Conservation (phyloP, 2,329 filamentous ascomycete genomes). For the Magnaporthiopsis rhizophila region DNA sequence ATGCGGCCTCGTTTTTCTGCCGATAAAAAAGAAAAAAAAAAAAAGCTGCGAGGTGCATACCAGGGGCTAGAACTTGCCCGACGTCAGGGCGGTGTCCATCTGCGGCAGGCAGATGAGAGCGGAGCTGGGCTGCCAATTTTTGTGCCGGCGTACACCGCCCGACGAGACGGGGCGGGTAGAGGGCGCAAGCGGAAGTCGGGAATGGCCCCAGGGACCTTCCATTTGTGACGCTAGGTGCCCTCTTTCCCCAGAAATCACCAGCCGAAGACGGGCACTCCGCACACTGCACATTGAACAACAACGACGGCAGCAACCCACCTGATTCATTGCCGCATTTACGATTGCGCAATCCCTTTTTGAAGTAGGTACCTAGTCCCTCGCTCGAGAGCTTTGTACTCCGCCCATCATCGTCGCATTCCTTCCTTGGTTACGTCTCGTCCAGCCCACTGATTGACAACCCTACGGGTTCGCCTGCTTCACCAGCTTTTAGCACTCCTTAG, state of each 20-base stretch:
- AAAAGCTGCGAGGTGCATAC: background rate
- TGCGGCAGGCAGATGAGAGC: too few species aligned
- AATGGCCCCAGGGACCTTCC: background rate
- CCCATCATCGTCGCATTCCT: too few species aligned
- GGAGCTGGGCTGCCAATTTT: background rate
- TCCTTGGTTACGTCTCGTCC: background rate
- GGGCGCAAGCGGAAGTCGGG: background rate
- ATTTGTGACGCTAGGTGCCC: background rate
- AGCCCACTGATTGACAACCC: background rate
- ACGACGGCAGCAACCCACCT: background rate
- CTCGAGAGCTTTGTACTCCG: too few species aligned
- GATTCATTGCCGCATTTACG: background rate
- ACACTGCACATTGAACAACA: background rate
- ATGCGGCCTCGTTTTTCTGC: background rate
- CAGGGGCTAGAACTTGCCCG: too few species aligned
- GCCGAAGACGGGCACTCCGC: background rate
- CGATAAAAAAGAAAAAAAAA: background rate
- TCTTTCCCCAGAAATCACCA: background rate
- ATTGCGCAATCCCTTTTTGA: too few species aligned
- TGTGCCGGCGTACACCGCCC: conserved; percentile 2
- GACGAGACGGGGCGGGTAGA: background rate
- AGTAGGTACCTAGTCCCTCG: too few species aligned
- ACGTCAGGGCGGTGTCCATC: background rate
- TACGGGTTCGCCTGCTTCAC: background rate
- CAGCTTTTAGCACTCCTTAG: background rate